Evolutionary conservation across 2,329 filamentous ascomycete species (phyloP).

Genomic region (Fusarium veterinarium): DNA sequence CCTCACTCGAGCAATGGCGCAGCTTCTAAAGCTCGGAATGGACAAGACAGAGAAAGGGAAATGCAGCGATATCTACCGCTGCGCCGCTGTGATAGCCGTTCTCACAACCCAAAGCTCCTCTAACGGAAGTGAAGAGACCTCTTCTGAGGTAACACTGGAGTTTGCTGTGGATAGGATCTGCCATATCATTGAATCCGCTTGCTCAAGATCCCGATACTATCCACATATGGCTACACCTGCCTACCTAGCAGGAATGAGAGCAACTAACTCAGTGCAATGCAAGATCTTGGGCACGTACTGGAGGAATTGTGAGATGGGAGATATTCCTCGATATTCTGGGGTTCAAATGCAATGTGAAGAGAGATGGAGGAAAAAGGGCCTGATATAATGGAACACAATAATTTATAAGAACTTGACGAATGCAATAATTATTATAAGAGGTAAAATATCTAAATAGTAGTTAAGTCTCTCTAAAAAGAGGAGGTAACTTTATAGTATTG

Average conservation of each 20-base stretch:
- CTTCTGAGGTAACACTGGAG: slow-evolving; percentile 32
- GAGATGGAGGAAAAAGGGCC: slow-evolving; percentile 46
- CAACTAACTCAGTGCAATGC: slow-evolving; percentile 48
- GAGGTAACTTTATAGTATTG: too few species aligned
- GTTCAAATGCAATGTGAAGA: slow-evolving; percentile 49
- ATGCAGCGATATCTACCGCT: slow-evolving; percentile 50
- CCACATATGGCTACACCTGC: slow-evolving; percentile 53
- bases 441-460: rapidly evolving
- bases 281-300: slow-evolving; percentile 52
- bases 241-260: slow-evolving; percentile 53
- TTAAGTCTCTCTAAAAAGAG: rapidly evolving
- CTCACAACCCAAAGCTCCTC: slow-evolving; percentile 12
- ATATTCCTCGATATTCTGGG: slow-evolving; percentile 51
- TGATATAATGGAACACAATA: slow-evolving; percentile 2
- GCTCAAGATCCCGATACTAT: slow-evolving; percentile 52
- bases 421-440: rapidly evolving
- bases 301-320: slow-evolving; percentile 51
- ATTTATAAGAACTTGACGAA: neutral
- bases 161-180: slow-evolving; percentile 52
- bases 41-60: slow-evolving; percentile 35
- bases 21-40: slow-evolving; percentile 37
- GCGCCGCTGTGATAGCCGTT: slow-evolving; percentile 51
- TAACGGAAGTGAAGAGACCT: neutral
- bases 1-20: slow-evolving; percentile 43
- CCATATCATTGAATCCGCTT: slow-evolving; percentile 47